Base-by-base conservation (phyloP, 2,329 filamentous ascomycete species). In the Cladosporium sp. region DNA sequence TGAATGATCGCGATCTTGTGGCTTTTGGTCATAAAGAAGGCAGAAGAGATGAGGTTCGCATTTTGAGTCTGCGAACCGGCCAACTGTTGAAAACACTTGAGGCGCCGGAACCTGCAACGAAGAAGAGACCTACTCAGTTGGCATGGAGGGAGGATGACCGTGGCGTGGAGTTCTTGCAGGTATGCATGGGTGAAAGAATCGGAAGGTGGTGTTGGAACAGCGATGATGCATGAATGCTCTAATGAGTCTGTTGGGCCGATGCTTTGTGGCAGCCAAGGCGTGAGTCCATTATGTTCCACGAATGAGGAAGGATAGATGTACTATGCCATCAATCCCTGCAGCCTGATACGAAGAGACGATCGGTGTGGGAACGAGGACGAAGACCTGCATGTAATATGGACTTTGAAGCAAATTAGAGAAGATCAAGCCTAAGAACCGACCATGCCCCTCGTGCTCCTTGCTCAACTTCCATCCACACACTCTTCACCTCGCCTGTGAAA, bases 31-130 rank as follows among this genome's bases (percentile, higher is more conserved):
- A n/a, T 26, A 64, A 39, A 56, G 65, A 49, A 11, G 53, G n/a
- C 13, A 34, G 23, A 30, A 49, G 66, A 39, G 67, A 70, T 58
- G 64, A 68, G 16, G 49, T 75, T 1, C 68, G 72, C 58, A 58
- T 68, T n/a, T 71, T 72, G 48, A 71, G 70, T 23, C 54, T 74
- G 11, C 64, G 66, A 1, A 66, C 66, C 2, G 70, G 72, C 18
- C 64, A 51, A 48, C 51, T 57, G 36, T 18, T 73, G 39, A 67
- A 58, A 32, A 68, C 69, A 5, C 39, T 73, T 25, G 39, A 49
- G 28, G 21, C 49, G 11, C 54, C 62, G 23, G 43, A 51, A n/a
- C 26, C n/a, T 32, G 53, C 21, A 34, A 26, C 53, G 1, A 14
- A 30, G 16, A 62, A 48, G 60, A 21, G 67, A 63, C 57, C 69